phyloP scores from a whole-genome alignment of 805 yeast genomes.

The Suhomyces xylopsoci region DNA sequence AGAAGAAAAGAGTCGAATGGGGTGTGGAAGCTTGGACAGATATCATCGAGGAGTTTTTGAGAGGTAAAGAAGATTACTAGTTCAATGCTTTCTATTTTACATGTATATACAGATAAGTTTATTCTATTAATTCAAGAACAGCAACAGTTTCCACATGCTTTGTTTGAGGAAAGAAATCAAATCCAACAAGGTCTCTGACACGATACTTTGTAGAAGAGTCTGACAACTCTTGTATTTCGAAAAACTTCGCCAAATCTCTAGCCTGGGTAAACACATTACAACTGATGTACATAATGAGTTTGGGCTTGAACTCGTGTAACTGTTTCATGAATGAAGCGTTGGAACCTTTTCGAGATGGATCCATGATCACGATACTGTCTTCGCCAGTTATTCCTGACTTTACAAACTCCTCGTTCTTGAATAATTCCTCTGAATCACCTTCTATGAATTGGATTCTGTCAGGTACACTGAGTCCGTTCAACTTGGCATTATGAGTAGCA shows the following conservation, averaged over 20 bases:
- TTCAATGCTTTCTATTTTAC: background rate
- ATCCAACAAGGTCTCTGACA: constrained; percentile 29
- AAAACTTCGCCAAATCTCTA: constrained; percentile 35
- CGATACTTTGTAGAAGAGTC: constrained; percentile 10
- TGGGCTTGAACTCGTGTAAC: constrained; percentile 34
- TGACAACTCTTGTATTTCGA: constrained; percentile 15
- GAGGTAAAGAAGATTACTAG: constrained; percentile 8
- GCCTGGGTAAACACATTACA: constrained; percentile 48
- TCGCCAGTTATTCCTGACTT: constrained; percentile 26
- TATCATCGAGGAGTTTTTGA: constrained; percentile 45
- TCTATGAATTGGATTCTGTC: constrained; percentile 29
- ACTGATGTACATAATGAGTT: constrained; percentile 38
- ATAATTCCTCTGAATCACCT: constrained; percentile 39
- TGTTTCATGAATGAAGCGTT: constrained; percentile 33
- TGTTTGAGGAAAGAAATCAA: constrained; percentile 55
- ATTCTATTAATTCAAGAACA: constrained; percentile 29
- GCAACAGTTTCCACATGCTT: constrained; percentile 59
- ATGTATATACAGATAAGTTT: background rate
- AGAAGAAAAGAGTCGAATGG: constrained; percentile 61
- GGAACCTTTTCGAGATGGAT: constrained; percentile 46
- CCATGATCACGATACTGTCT: constrained; percentile 39
- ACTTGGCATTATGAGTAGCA: constrained; percentile 37
- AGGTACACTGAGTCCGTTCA: constrained; percentile 33
- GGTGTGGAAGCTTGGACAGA: constrained; percentile 56
- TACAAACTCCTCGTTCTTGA: constrained; percentile 22